These are phyloP conservation scores for Claviceps spartinae DNA, from an alignment of 2,329 filamentous ascomycete species.

Conservation along the genomic window DNA sequence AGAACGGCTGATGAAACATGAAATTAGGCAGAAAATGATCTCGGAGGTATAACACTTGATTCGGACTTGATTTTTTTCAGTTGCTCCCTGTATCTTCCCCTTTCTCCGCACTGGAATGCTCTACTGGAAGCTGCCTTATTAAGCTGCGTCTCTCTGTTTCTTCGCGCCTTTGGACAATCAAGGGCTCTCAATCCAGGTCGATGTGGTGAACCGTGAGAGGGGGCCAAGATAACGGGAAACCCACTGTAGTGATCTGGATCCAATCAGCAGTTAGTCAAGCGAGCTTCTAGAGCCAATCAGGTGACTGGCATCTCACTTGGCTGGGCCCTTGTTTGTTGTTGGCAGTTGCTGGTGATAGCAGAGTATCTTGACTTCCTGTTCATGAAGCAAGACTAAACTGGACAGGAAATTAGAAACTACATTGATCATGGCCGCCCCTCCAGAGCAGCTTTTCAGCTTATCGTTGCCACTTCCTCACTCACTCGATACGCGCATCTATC, in stretches of 20 bases:
- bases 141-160: too few species aligned
- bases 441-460: slow-evolving; percentile 15
- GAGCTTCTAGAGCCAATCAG: slow-evolving; percentile 7
- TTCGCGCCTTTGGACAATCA: too few species aligned
- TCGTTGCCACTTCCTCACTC: slow-evolving; percentile 48
- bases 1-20: background rate
- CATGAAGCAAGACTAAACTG: background rate
- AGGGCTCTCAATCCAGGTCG: too few species aligned
- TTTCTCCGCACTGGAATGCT: background rate
- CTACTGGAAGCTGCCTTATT: too few species aligned
- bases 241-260: too few species aligned
- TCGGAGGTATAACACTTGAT: background rate
- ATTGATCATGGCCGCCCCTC: background rate
- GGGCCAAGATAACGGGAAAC: too few species aligned
- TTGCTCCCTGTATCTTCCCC: background rate
- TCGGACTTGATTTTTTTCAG: background rate
- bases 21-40: background rate
- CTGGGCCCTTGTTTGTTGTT: background rate
- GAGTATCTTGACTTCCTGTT: background rate
- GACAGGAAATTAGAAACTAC: background rate
- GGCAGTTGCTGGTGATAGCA: background rate
- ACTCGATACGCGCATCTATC: slow-evolving; percentile 46
- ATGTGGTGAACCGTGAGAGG: too few species aligned
- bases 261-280: background rate
- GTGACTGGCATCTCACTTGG: slow-evolving; percentile 2